Evolutionary conservation across 306 rosid species (phyloP), one percentile per base, ranked within the genome.

Genomic region (Prinsepia uniflora): DNA sequence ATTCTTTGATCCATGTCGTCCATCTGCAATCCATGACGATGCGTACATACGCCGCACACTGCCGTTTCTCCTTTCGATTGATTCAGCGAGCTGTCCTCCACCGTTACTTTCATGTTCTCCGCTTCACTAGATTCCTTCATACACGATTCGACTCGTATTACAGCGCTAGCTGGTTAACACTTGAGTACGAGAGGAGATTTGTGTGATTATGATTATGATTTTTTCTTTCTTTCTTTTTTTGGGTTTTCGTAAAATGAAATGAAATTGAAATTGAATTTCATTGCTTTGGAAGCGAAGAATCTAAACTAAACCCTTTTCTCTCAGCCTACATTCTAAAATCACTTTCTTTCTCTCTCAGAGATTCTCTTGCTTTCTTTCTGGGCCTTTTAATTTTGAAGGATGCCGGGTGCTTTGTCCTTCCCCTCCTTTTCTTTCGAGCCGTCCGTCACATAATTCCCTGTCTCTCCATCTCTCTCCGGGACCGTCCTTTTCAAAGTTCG

Each of bases 251-350:
- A 40, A 20, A 65, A 20, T 12, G 34, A 41, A 48, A n/a, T 34
- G 44, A 20, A 20, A 24, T 24, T 24, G 30, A 24, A 24, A 30
- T 20, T 55, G 10, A 13, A 53, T 41, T 85, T 78, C 92, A 81
- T 84, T 81, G 80, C 90, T 86, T 86, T 87, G 84, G 85, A 95
- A 95, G 97, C 91, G 86, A 91, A 89, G 99, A 91, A 91, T 95
- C 87, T 86, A 80, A 75, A 17, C 22, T 24, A 24, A 24, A 36
- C 24, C 5, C 66, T 39, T 4, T 13, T 17, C 24, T 14, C 44
- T 36, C 14, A 36, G 15, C 40, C 47, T 17, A 61, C 66, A 61
- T 61, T 61, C 66, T 61, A 71, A 22, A 77, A 82, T 74, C 80
- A 62, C 88, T 81, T 79, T 82, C 81, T 76, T 76, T 84, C 77